Evolutionary conservation across 441 rosid genomes (phyloP).

Genomic region (Rhodomyrtus psidioides): DNA sequence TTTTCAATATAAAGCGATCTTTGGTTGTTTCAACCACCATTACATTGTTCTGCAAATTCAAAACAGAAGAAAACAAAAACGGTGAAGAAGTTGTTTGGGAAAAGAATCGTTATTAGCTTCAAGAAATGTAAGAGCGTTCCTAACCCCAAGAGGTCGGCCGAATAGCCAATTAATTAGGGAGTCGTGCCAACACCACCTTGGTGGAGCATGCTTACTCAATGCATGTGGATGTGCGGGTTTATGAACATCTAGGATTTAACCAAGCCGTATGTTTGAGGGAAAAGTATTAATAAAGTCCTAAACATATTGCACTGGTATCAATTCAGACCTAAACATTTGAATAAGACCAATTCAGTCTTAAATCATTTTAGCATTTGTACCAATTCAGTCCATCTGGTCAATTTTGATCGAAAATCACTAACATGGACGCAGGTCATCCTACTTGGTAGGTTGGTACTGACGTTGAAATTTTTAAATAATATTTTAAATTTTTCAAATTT

Average conservation of each 20-base stretch:
- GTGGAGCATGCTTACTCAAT: background rate
- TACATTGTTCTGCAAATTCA: background rate
- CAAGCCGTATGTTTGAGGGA: background rate
- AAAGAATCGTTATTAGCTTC: background rate
- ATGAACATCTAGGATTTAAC: background rate
- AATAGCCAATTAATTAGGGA: background rate
- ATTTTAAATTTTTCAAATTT: no score
- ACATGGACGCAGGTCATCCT: no score
- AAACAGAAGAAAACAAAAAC: background rate
- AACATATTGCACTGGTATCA: no score
- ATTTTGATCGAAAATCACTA: no score
- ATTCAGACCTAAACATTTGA: no score
- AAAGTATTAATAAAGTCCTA: no score
- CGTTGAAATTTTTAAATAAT: no score
- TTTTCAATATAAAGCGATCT: background rate
- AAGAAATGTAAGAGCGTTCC: background rate
- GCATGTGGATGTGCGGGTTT: background rate
- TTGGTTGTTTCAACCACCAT: background rate
- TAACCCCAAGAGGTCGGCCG: background rate
- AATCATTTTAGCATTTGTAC: no score
- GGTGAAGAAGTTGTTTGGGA: background rate
- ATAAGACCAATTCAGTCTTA: no score
- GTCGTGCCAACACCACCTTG: background rate
- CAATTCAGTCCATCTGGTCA: no score
- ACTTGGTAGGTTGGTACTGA: no score